These are phyloP conservation scores for Stromatinia cepivora DNA, from an alignment of 2,329 filamentous ascomycete species.

Conservation along the genomic window DNA sequence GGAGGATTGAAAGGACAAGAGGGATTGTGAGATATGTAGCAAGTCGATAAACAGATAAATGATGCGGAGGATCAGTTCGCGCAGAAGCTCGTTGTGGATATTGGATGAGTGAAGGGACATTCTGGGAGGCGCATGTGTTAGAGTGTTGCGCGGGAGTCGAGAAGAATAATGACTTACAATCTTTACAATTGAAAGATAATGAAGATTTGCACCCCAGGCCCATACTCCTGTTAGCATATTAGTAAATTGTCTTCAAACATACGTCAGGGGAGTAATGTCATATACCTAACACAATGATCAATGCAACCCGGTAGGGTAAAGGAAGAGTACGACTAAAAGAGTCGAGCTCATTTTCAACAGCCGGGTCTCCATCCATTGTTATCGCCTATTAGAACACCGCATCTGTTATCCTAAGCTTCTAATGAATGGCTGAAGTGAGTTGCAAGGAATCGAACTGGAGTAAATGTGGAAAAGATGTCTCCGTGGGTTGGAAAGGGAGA, in stretches of 20 bases:
- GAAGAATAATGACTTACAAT: slow-evolving; percentile 56
- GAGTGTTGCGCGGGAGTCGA: slow-evolving; percentile 14
- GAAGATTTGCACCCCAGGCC: slow-evolving; percentile 92
- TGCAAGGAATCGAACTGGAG: slow-evolving; percentile 19
- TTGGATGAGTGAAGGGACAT: slow-evolving; percentile 81
- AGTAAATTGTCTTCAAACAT: slow-evolving; percentile 22
- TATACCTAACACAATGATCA: slow-evolving; percentile 81
- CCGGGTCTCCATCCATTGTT: slow-evolving; percentile 71
- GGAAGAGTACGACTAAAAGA: slow-evolving; percentile 84
- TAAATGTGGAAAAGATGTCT: neutral
- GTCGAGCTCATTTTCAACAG: slow-evolving; percentile 72
- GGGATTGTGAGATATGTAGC: slow-evolving; percentile 74
- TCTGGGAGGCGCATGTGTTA: slow-evolving; percentile 47
- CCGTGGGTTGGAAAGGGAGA: slow-evolving; percentile 7
- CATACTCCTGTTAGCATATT: slow-evolving; percentile 67
- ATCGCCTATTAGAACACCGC: slow-evolving; percentile 33
- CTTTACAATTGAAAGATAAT: slow-evolving; percentile 75
- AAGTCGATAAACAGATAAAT: slow-evolving; percentile 82
- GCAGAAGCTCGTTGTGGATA: slow-evolving; percentile 75
- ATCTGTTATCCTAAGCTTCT: slow-evolving; percentile 30
- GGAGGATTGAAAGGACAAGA: slow-evolving; percentile 67
- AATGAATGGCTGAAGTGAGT: slow-evolving; percentile 37
- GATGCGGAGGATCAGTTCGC: slow-evolving; percentile 67
- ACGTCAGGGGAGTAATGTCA: neutral
- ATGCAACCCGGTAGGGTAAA: slow-evolving; percentile 83